Conservation (phyloP, 352 stramenopile genomes). For the Globisporangium nagaii region DNA sequence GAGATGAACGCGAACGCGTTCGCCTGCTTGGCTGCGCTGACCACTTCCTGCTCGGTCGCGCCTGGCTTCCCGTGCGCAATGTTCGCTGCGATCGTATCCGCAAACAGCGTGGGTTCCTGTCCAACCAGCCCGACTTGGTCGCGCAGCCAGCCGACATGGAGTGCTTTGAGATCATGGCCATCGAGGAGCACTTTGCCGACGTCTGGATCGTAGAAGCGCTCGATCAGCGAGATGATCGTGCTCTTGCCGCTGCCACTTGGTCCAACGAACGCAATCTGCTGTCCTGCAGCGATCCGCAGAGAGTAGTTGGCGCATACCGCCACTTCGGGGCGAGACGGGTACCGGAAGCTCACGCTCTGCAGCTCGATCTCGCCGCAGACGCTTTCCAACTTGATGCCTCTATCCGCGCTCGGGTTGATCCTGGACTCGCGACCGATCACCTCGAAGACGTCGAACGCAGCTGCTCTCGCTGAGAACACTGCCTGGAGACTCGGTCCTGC, state of each 20-base stretch:
- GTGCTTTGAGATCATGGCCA: constrained; percentile 32
- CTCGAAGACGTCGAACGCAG: constrained; percentile 43
- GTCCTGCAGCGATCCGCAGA: constrained; percentile 24
- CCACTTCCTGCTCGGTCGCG: constrained; percentile 69
- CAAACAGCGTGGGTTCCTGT: constrained; percentile 53
- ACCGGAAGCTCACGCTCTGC: constrained; percentile 47
- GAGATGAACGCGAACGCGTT: constrained; percentile 87
- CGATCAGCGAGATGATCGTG: constrained; percentile 36
- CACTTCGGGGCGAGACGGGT: constrained; percentile 27
- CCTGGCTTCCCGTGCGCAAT: constrained; percentile 53
- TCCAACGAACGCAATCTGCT: constrained; percentile 40
- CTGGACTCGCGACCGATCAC: constrained; percentile 40
- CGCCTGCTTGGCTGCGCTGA: constrained; percentile 56
- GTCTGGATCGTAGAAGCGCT: constrained; percentile 71
- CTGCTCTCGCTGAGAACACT: constrained; percentile 23
- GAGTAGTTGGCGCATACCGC: constrained; percentile 27
- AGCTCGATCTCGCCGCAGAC: constrained; percentile 19
- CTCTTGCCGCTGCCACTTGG: constrained; percentile 46
- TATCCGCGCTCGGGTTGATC: constrained; percentile 32
- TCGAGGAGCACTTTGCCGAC: constrained; percentile 33
- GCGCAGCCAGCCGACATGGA: constrained; percentile 83
- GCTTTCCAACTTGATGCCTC: constrained; percentile 17
- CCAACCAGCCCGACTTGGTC: constrained; percentile 85
- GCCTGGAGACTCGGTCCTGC: constrained; percentile 33
- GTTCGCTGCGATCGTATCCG: constrained; percentile 45